Conservation (phyloP, 2,329 filamentous ascomycete genomes). For the Scedosporium boydii region DNA sequence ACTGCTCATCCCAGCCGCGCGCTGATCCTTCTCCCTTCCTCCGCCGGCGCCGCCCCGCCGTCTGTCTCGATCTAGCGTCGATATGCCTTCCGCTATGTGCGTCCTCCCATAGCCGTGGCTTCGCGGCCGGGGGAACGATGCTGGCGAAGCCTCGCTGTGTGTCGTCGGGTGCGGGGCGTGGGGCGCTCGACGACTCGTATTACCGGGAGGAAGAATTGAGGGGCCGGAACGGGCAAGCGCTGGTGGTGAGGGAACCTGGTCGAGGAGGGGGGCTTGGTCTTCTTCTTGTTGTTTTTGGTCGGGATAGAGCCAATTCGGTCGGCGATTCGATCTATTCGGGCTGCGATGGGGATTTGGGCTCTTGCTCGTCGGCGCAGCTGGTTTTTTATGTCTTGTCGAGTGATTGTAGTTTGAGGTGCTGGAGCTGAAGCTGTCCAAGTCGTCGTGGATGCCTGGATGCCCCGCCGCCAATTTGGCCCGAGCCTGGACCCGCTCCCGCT, state of each 20-base stretch:
- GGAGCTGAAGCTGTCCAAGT: neutral
- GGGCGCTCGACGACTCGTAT: neutral
- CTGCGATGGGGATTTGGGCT: neutral
- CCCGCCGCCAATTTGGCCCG: neutral
- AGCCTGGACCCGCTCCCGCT: neutral
- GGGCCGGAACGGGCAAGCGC: neutral
- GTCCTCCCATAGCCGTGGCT: neutral
- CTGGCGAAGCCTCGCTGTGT: neutral
- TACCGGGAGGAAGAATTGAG: neutral
- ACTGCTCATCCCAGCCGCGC: constrained; percentile 12
- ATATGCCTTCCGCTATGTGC: neutral
- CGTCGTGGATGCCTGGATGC: neutral
- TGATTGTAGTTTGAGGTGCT: neutral
- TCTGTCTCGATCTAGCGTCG: neutral
- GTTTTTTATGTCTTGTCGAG: neutral
- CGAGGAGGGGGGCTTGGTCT: neutral
- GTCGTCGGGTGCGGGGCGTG: neutral
- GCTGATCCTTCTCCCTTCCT: constrained; percentile 15
- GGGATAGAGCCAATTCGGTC: neutral
- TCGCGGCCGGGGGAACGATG: neutral
- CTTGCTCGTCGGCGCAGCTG: neutral
- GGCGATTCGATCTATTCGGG: neutral
- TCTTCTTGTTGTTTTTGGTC: neutral
- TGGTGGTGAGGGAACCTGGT: neutral
- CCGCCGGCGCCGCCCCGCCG: constrained; percentile 13